These are phyloP conservation scores for Nothophaeocryptopus gaeumannii DNA, from an alignment of 2,329 filamentous ascomycete genomes.

Conservation along the genomic window DNA sequence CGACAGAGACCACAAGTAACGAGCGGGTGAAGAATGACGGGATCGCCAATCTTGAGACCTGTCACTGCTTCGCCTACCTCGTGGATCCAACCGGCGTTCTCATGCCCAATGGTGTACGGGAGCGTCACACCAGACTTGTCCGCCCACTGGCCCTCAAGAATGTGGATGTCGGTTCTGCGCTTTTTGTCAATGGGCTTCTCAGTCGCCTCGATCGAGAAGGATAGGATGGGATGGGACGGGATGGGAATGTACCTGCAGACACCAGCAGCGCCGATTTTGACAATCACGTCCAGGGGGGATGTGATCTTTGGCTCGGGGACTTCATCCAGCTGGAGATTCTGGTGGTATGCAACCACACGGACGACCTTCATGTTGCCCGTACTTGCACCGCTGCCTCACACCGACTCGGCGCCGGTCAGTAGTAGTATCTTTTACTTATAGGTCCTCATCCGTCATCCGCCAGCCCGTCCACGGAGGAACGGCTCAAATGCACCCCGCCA, in stretches of 20 bases:
- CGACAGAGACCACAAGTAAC: conserved; percentile 28
- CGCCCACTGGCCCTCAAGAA: conserved; percentile 28
- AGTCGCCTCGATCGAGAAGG: background rate
- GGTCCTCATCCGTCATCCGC: too few species aligned
- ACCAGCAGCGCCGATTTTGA: conserved; percentile 30
- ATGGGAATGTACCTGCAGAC: conserved; percentile 20
- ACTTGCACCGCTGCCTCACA: background rate
- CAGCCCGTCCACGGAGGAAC: too few species aligned
- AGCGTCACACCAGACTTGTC: conserved; percentile 26
- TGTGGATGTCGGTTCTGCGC: conserved; percentile 28
- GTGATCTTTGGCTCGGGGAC: conserved; percentile 24
- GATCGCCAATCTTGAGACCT: conserved; percentile 21
- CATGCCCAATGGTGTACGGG: conserved; percentile 29
- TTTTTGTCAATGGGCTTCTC: background rate
- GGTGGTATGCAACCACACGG: conserved; percentile 26
- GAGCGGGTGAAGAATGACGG: conserved; percentile 28
- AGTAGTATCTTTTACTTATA: too few species aligned
- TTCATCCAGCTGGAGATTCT: conserved; percentile 26
- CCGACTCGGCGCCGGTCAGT: too few species aligned
- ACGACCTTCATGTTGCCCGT: conserved; percentile 22
- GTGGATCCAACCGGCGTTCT: conserved; percentile 29
- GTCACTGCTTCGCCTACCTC: conserved; percentile 24
- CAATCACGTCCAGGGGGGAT: conserved; percentile 26
- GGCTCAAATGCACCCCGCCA: too few species aligned
- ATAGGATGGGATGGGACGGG: background rate